Percentiles rank a stretch among this genome's conserved stretches.
These are phyloP conservation scores for Gnomoniopsis sp. DNA, from an alignment of 2,329 filamentous ascomycete genomes.

Conservation along the genomic window DNA sequence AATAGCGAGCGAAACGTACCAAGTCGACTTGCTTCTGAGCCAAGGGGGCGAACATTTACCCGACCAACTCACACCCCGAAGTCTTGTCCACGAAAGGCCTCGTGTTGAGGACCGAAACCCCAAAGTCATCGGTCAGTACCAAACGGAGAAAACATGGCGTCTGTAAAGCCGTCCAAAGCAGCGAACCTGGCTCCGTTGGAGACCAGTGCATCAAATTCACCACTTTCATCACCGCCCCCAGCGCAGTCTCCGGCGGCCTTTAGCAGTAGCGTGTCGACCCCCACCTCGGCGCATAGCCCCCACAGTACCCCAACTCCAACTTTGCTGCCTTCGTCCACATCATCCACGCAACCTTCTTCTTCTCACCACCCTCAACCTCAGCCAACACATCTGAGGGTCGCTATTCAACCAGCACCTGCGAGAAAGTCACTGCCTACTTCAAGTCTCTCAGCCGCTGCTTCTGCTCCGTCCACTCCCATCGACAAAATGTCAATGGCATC, in stretches of 20 bases:
- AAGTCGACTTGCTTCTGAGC: too few species aligned
- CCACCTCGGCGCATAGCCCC: constrained; percentile 14
- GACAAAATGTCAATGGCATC: constrained; percentile 48
- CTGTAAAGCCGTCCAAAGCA: constrained; percentile 5
- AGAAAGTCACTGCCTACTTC: constrained; percentile 15
- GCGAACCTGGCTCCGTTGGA: constrained; percentile 13
- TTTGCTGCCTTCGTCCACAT: constrained; percentile 3
- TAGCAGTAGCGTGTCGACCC: constrained; percentile 12
- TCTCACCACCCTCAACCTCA: constrained; percentile 1
- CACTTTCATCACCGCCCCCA: constrained; percentile 1
- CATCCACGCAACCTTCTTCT: not conserved
- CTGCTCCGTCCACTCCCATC: constrained; percentile 20
- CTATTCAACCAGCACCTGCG: constrained; percentile 14
- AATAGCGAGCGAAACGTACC: too few species aligned
- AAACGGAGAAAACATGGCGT: not conserved
- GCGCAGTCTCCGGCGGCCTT: not conserved
- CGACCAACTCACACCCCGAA: too few species aligned
- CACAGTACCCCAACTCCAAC: constrained; percentile 3
- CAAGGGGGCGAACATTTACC: too few species aligned
- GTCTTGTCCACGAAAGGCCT: not conserved
- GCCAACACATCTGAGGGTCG: constrained; percentile 1
- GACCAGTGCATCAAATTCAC: constrained; percentile 10
- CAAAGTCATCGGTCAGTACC: too few species aligned
- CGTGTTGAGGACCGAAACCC: not conserved
- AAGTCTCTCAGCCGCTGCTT: constrained; percentile 3